phyloP scores from a whole-genome alignment of 768 basidiomycete species.

The Mycena kentingensis region DNA sequence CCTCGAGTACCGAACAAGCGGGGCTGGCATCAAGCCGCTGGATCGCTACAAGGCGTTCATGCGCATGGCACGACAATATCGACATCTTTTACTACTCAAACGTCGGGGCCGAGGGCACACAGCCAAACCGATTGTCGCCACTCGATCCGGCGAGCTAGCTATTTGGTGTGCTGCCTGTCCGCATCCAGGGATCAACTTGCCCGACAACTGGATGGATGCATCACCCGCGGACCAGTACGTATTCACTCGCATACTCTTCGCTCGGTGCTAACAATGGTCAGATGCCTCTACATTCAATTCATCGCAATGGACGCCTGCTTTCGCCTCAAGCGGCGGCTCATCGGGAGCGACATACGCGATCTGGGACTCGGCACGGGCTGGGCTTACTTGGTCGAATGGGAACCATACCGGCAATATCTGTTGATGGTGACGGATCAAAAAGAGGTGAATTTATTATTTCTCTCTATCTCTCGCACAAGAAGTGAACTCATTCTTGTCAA shows the following conservation, averaged over 20 bases:
- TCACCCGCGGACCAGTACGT: constrained; percentile 9
- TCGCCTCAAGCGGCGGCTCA: constrained; percentile 16
- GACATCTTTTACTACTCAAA: constrained; percentile 15
- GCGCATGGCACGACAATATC: constrained; percentile 16
- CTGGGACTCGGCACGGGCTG: constrained; percentile 21
- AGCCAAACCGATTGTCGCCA: background rate
- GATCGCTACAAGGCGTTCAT: constrained; percentile 32
- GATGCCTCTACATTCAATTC: constrained; percentile 19
- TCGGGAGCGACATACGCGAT: constrained; percentile 22
- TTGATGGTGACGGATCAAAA: constrained; percentile 6
- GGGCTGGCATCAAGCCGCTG: constrained; percentile 23
- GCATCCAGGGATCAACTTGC: constrained; percentile 17
- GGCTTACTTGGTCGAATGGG: constrained; percentile 24
- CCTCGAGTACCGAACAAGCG: constrained; percentile 27
- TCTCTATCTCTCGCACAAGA: no score
- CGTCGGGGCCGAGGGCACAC: constrained; percentile 3
- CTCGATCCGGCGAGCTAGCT: constrained; percentile 7
- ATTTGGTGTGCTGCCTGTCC: constrained; percentile 27
- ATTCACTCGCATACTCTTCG: no score
- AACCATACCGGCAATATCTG: constrained; percentile 11
- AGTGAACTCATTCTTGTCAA: no score
- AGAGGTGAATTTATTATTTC: no score
- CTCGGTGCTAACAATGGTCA: background rate
- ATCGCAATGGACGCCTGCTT: constrained; percentile 25
- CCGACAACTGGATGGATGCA: constrained; percentile 16